Percentiles rank a stretch among this genome's conserved stretches.
Conservation (phyloP, 106 monocot species). For the Acanthochlamys bracteata region DNA sequence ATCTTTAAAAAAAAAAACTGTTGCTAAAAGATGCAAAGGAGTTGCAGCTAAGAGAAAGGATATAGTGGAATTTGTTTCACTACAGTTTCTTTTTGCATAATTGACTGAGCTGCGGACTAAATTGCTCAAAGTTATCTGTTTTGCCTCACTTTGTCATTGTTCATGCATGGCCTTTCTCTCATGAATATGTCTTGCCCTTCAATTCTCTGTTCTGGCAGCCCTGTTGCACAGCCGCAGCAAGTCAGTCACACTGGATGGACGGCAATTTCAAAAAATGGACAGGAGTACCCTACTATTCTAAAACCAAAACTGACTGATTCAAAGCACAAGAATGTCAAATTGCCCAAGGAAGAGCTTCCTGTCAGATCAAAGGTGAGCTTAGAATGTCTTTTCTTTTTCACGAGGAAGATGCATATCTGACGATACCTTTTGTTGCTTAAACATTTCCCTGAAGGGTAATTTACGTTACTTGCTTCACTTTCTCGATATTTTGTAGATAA, state of each 20-base stretch:
- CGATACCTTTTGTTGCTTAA: too few relatives aligned
- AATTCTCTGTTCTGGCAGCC: constrained; percentile 17
- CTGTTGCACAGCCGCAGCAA: constrained; percentile 4
- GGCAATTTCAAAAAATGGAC: constrained; percentile 17
- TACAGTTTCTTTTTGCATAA: too few relatives aligned
- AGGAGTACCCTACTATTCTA: constrained; percentile 17
- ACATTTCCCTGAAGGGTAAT: too few relatives aligned
- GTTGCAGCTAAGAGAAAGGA: too few relatives aligned
- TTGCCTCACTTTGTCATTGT: too few relatives aligned
- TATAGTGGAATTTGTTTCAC: too few relatives aligned
- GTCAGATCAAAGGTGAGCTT: constrained; percentile 23
- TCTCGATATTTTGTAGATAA: not conserved
- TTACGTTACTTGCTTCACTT: too few relatives aligned
- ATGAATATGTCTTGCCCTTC: not conserved
- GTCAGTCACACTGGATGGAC: constrained; percentile 9
- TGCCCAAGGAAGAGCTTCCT: constrained; percentile 27
- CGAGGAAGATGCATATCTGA: too few relatives aligned
- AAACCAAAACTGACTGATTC: constrained; percentile 21
- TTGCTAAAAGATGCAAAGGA: too few relatives aligned
- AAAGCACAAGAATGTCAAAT: constrained; percentile 1
- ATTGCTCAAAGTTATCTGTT: too few relatives aligned
- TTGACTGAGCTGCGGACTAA: too few relatives aligned
- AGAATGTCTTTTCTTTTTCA: not conserved
- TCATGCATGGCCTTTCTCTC: not conserved
- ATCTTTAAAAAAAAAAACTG: too few relatives aligned